Conservation (phyloP, 2,329 filamentous ascomycete species). For the Cadophora sp. region DNA sequence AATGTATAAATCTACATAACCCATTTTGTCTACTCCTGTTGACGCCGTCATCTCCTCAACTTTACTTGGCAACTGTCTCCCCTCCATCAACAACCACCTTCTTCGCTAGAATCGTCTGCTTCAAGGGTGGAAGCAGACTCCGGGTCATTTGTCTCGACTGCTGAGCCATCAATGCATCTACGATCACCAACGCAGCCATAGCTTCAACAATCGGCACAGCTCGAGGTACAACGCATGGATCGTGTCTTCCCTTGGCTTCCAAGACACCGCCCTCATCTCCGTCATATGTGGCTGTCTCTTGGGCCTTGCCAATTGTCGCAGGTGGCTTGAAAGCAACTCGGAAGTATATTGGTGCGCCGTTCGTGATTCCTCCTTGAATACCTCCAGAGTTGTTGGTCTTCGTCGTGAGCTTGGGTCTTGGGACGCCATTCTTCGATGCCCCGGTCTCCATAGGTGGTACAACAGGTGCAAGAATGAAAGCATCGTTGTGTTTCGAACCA, state of each 20-base stretch:
- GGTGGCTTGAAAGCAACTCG: constrained; percentile 93
- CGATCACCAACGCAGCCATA: constrained; percentile 87
- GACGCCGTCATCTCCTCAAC: constrained; percentile 27
- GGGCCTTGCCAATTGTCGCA: constrained; percentile 89
- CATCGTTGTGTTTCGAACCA: constrained; percentile 91
- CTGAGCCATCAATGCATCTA: constrained; percentile 87
- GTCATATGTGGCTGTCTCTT: constrained; percentile 82
- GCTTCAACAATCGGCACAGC: constrained; percentile 89
- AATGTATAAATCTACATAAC: neutral
- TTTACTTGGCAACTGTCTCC: constrained; percentile 28
- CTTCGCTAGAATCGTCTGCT: constrained; percentile 34
- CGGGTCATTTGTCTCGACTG: constrained; percentile 62
- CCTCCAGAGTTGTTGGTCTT: constrained; percentile 96
- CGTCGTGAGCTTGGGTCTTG: constrained; percentile 73
- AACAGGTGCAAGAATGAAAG: constrained; percentile 68
- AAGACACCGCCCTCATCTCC: constrained; percentile 73
- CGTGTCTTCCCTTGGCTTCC: constrained; percentile 91
- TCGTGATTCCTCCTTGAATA: constrained; percentile 94
- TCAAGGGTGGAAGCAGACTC: constrained; percentile 53
- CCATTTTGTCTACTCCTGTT: constrained; percentile 24
- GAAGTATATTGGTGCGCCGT: constrained; percentile 95
- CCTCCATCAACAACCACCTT: constrained; percentile 29
- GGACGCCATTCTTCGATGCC: constrained; percentile 52
- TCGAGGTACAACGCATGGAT: constrained; percentile 84
- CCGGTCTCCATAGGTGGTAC: constrained; percentile 53